Conservation (phyloP, 2,329 filamentous ascomycete species). For the Mariannaea sp. region DNA sequence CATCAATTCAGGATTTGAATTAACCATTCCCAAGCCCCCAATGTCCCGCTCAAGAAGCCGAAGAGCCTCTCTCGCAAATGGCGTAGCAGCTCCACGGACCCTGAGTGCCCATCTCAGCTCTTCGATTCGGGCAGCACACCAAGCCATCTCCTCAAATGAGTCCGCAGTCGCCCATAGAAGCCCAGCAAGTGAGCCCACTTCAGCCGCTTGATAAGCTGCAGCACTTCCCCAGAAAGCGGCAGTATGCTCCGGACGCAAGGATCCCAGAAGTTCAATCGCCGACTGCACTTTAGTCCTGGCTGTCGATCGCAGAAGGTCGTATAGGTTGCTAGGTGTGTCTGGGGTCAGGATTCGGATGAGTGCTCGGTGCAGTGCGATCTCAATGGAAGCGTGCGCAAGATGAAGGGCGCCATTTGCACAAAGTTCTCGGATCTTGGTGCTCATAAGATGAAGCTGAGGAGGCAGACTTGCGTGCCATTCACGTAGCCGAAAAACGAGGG, state of each 20-base stretch:
- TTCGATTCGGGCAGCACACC: conserved; percentile 46
- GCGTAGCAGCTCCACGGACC: conserved; percentile 45
- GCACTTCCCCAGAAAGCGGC: conserved; percentile 54
- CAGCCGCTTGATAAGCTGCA: conserved; percentile 49
- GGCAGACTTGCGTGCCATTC: conserved; percentile 55
- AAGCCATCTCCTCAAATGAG: conserved; percentile 45
- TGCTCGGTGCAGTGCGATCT: conserved; percentile 56
- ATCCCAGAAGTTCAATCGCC: conserved; percentile 48
- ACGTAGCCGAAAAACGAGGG: conserved; percentile 41
- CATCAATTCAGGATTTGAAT: conserved; percentile 21
- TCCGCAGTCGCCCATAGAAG: conserved; percentile 48
- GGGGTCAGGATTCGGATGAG: conserved; percentile 51
- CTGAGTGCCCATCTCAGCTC: conserved; percentile 50
- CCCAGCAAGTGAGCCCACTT: conserved; percentile 48
- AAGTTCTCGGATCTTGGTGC: conserved; percentile 47
- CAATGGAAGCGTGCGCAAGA: conserved; percentile 56
- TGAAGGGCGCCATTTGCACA: conserved; percentile 52
- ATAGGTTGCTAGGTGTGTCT: conserved; percentile 38
- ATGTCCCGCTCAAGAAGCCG: conserved; percentile 46
- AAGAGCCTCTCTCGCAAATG: conserved; percentile 47
- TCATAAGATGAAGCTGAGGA: conserved; percentile 51
- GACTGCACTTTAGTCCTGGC: conserved; percentile 47
- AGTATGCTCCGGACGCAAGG: conserved; percentile 50
- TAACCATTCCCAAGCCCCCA: conserved; percentile 38
- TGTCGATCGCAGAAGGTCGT: conserved; percentile 43